Conservation (phyloP, 176 grass and related monocot genomes). For the Ensete ventricosum region DNA sequence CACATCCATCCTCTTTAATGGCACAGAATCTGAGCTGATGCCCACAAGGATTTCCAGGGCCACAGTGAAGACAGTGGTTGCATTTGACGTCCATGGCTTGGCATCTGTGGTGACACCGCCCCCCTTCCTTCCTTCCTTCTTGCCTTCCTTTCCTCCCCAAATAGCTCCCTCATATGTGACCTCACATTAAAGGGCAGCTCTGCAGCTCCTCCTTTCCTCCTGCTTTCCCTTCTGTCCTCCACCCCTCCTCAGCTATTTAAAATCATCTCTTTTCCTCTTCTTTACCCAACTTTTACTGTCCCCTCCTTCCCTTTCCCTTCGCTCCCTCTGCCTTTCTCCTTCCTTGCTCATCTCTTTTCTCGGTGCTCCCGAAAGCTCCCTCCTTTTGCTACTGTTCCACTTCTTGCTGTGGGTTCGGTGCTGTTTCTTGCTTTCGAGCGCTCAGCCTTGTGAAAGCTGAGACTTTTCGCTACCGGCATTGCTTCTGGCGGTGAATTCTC, state of each 20-base stretch:
- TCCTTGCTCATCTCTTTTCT: not conserved
- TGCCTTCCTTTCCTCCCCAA: not conserved
- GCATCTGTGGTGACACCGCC: not conserved
- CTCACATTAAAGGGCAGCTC: not conserved
- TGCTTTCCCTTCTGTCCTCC: constrained; percentile 3
- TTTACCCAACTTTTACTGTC: not conserved
- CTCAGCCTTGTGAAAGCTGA: not conserved
- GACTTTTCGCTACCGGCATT: not conserved
- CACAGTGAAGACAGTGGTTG: too few relatives aligned
- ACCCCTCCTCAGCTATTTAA: constrained; percentile 1
- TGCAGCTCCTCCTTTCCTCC: not conserved
- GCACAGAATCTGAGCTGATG: not conserved
- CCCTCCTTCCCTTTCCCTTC: not conserved
- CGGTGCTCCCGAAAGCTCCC: constrained; percentile 7
- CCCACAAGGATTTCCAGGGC: too few relatives aligned
- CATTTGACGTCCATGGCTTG: not conserved
- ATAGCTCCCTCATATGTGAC: not conserved
- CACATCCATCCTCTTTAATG: not conserved
- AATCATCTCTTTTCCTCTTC: not conserved
- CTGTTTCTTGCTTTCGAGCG: not conserved
- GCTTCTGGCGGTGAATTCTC: not conserved
- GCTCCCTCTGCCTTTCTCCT: not conserved
- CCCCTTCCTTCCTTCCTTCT: not conserved
- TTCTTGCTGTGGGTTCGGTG: not conserved
- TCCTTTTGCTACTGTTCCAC: not conserved